phyloP scores from a whole-genome alignment of 176 grass and related monocot genomes.

The Bonia amplexicaulis region DNA sequence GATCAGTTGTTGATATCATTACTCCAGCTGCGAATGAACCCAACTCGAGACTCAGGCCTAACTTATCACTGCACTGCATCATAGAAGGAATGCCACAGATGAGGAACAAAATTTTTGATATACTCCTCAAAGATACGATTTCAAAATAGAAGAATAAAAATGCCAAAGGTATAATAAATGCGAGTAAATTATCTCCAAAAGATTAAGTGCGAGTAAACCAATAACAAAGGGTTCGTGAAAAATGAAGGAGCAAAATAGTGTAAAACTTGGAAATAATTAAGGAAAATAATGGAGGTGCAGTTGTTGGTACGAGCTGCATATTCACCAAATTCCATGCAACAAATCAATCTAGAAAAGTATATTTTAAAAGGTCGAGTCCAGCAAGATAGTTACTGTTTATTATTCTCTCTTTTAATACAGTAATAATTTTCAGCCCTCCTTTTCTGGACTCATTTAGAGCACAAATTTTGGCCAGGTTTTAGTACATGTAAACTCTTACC shows the following conservation, averaged over 20 bases:
- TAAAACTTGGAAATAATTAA: constrained; percentile 8
- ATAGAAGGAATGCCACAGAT: constrained; percentile 26
- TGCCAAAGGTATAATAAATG: background rate
- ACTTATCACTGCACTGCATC: constrained; percentile 98
- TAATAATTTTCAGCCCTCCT: background rate
- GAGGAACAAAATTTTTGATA: constrained; percentile 15
- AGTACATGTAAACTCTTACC: background rate
- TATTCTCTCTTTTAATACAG: background rate
- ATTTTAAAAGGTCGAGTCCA: background rate
- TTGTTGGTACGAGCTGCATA: background rate
- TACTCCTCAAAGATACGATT: background rate
- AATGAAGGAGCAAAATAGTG: constrained; percentile 1
- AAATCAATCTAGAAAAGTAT: background rate
- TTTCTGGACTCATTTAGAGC: background rate
- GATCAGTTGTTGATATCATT: constrained; percentile 98
- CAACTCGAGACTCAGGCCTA: constrained; percentile 95
- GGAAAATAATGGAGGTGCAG: background rate
- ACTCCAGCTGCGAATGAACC: constrained; percentile 99
- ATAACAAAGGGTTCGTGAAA: background rate
- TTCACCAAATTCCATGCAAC: background rate
- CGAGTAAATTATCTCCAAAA: background rate
- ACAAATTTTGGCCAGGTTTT: background rate
- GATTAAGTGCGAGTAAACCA: background rate
- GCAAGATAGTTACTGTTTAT: background rate
- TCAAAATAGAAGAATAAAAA: background rate